Percentiles rank a stretch among this genome's conserved stretches.
phyloP scores from a whole-genome alignment of 345 rosid species.

The Aethionema arabicum region DNA sequence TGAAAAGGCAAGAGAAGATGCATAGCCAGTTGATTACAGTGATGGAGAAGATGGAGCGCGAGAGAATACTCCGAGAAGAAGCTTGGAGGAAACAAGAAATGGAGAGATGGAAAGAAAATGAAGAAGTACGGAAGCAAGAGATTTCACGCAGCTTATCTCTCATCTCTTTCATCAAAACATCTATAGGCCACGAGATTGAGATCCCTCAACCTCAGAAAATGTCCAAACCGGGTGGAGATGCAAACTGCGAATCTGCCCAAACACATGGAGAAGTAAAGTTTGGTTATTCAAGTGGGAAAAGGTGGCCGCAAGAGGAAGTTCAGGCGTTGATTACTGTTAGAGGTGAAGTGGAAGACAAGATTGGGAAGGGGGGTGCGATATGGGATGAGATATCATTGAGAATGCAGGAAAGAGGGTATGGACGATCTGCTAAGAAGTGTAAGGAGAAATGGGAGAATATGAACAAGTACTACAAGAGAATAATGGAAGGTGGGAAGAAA shows the following conservation, averaged over 20 bases:
- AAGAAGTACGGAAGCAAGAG: constrained; percentile 55
- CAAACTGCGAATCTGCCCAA: constrained; percentile 25
- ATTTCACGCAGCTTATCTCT: constrained; percentile 54
- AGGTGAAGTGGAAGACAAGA: constrained; percentile 48
- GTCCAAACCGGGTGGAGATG: too few relatives aligned
- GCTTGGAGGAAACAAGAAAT: constrained; percentile 70
- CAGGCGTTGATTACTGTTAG: constrained; percentile 61
- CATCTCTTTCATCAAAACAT: constrained; percentile 57
- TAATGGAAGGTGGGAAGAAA: constrained; percentile 46
- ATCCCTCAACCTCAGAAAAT: constrained; percentile 29
- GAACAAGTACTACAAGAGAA: constrained; percentile 63
- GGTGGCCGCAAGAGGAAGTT: constrained; percentile 80
- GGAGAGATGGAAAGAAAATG: constrained; percentile 60
- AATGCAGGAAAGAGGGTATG: constrained; percentile 60
- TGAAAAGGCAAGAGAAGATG: constrained; percentile 82
- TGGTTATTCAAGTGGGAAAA: constrained; percentile 38
- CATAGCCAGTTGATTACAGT: constrained; percentile 61
- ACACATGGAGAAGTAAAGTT: constrained; percentile 25
- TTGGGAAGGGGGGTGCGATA: constrained; percentile 43
- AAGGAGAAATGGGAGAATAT: constrained; percentile 91
- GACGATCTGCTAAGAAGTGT: constrained; percentile 62
- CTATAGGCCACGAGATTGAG: constrained; percentile 50
- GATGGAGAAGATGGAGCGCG: constrained; percentile 66
- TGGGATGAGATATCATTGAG: constrained; percentile 71
- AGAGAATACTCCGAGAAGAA: constrained; percentile 65